Percentiles rank a stretch among this genome's conserved stretches.
These are phyloP conservation scores for Melampsora abietis-canadensis DNA, from an alignment of 1,284 basidiomycete genomes.

Conservation along the genomic window DNA sequence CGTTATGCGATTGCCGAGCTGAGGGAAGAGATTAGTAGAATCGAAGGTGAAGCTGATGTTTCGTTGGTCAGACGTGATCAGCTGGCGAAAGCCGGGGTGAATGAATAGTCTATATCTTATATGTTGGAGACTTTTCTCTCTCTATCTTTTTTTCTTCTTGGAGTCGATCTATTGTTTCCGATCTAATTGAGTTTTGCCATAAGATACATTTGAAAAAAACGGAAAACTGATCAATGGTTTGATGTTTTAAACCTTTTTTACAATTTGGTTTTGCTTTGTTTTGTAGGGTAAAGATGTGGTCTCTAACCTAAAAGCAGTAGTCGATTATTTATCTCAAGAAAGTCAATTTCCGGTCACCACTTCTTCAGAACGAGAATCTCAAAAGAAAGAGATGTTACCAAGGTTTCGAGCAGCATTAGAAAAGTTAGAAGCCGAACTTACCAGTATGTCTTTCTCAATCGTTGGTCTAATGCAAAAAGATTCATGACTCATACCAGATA, in stretches of 20 bases:
- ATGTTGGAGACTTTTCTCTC: not conserved
- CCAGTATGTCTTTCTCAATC: constrained; percentile 11
- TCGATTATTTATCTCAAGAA: constrained; percentile 33
- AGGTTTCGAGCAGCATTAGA: constrained; percentile 22
- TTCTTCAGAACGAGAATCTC: constrained; percentile 11
- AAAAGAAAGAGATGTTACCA: constrained; percentile 25
- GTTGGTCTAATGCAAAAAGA: not conserved
- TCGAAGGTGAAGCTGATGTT: constrained; percentile 44
- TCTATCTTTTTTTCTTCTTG: not conserved
- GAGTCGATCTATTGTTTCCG: not conserved
- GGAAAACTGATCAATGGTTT: not conserved
- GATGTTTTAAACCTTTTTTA: not conserved
- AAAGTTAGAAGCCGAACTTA: constrained; percentile 37
- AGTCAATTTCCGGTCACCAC: constrained; percentile 13
- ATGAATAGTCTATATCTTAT: not conserved
- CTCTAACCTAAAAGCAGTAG: constrained; percentile 30
- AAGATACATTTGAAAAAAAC: not conserved
- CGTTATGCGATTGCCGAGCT: constrained; percentile 10
- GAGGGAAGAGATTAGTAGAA: constrained; percentile 37
- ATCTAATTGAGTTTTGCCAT: not conserved
- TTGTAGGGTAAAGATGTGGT: constrained; percentile 39
- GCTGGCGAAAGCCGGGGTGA: constrained; percentile 28
- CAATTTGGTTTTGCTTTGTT: not conserved
- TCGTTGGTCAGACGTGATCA: constrained; percentile 37
- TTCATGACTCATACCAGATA: not conserved